These are phyloP conservation scores for Beauveria sp. DNA, from an alignment of 2,329 filamentous ascomycete genomes.

Conservation along the genomic window DNA sequence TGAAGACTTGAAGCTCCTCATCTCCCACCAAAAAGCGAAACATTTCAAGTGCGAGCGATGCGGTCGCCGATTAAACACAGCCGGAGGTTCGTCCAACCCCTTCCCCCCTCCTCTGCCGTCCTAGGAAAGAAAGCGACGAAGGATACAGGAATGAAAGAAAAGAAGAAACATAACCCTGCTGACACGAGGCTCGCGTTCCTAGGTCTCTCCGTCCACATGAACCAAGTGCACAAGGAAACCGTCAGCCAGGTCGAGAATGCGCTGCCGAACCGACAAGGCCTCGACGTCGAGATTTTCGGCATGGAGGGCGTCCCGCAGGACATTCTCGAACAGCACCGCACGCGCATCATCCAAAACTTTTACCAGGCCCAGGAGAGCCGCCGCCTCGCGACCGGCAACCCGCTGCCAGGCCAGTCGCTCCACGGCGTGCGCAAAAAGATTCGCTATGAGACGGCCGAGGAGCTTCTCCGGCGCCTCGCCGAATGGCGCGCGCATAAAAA, in stretches of 20 bases:
- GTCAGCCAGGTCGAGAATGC: conserved; percentile 86
- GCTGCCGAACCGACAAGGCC: conserved; percentile 72
- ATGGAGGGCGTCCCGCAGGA: conserved; percentile 95
- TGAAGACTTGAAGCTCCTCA: conserved; percentile 92
- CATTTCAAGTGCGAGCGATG: conserved; percentile 97
- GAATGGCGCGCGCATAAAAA: conserved; percentile 65
- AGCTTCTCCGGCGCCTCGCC: conserved; percentile 72
- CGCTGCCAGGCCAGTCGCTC: conserved; percentile 55
- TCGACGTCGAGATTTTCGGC: conserved; percentile 94
- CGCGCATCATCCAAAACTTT: conserved; percentile 77
- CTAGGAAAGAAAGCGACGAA: background rate
- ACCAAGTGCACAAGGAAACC: conserved; percentile 95
- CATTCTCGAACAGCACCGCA: conserved; percentile 72
- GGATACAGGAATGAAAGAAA: background rate
- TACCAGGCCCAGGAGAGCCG: conserved; percentile 80
- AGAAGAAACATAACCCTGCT: background rate
- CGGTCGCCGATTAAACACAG: conserved; percentile 80
- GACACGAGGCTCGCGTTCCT: background rate
- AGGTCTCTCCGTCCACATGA: conserved; percentile 96
- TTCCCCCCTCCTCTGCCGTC: background rate
- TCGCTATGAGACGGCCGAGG: conserved; percentile 66
- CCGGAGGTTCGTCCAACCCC: conserved; percentile 60
- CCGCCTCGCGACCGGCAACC: conserved; percentile 75
- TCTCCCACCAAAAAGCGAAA: conserved; percentile 97
- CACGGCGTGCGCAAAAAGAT: conserved; percentile 64